A percentile compares a stretch with the other conserved stretches of the same genome.
Evolutionary conservation across 805 yeast species (phyloP).

Genomic region (Lipomyces sp.): DNA sequence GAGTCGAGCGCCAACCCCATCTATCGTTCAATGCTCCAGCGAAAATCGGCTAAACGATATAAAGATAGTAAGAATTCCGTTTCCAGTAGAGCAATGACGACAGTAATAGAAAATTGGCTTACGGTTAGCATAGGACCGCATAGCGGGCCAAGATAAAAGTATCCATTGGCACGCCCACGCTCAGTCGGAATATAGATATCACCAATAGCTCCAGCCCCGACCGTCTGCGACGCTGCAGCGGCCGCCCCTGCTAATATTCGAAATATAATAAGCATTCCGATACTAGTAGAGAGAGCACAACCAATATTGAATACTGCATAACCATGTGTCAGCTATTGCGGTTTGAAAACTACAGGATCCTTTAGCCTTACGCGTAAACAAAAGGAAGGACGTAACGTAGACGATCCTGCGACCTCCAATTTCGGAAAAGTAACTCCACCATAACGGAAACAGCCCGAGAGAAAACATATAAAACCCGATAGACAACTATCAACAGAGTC

Average conservation of each 20-base stretch:
- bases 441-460: slow-evolving; percentile 75
- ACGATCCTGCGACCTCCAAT: slow-evolving; percentile 69
- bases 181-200: slow-evolving; percentile 65
- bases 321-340: too few relatives aligned
- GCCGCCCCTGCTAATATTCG: slow-evolving; percentile 74
- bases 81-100: background rate
- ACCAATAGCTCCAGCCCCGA: slow-evolving; percentile 84
- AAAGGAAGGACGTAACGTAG: slow-evolving; percentile 61
- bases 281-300: slow-evolving; percentile 60
- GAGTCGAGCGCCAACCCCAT: slow-evolving; percentile 89
- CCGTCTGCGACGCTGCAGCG: slow-evolving; percentile 81
- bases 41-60: slow-evolving; percentile 51
- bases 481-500: too few relatives aligned
- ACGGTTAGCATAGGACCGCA: slow-evolving; percentile 49
- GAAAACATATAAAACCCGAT: slow-evolving; percentile 75
- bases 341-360: background rate
- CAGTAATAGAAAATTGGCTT: too few relatives aligned
- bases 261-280: slow-evolving; percentile 61
- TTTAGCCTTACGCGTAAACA: slow-evolving; percentile 46
- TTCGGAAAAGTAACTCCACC: slow-evolving; percentile 87
- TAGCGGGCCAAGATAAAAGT: slow-evolving; percentile 75
- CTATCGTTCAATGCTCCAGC: slow-evolving; percentile 70
- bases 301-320: slow-evolving; percentile 56
- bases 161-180: slow-evolving; percentile 77
- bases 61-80: background rate